A percentile compares a stretch with the other conserved stretches of the same genome.
These are phyloP conservation scores for Coemansia furcata DNA, from an alignment of 192 early-diverging fungal species.

Conservation along the genomic window DNA sequence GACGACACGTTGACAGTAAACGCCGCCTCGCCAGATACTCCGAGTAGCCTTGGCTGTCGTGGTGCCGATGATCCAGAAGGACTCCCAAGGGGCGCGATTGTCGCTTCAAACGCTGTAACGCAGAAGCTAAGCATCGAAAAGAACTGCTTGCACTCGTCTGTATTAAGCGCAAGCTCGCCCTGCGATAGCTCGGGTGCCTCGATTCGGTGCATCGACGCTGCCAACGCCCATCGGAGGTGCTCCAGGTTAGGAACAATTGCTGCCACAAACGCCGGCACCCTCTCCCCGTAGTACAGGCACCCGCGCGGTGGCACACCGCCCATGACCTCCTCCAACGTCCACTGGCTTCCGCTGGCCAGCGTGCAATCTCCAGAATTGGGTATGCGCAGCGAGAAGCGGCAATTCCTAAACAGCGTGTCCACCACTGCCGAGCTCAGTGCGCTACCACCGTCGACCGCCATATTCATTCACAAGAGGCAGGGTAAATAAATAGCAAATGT, in stretches of 20 bases:
- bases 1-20: constrained; percentile 13
- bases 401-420: constrained; percentile 36
- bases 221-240: constrained; percentile 32
- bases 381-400: constrained; percentile 36
- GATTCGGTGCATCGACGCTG: constrained; percentile 26
- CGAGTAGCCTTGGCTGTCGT: constrained; percentile 4
- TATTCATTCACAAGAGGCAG: not conserved
- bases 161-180: constrained; percentile 26
- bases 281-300: constrained; percentile 38
- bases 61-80: not conserved
- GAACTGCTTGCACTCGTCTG: constrained; percentile 20
- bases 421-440: constrained; percentile 2
- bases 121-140: constrained; percentile 19
- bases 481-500: not conserved
- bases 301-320: constrained; percentile 7
- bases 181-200: constrained; percentile 9
- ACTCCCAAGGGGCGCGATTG: not conserved
- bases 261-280: constrained; percentile 23
- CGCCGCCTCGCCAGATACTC: constrained; percentile 5
- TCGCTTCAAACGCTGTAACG: constrained; percentile 26
- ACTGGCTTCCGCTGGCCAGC: not conserved
- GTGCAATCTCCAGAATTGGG: constrained; percentile 10
- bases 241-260: constrained; percentile 39
- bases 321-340: constrained; percentile 29
- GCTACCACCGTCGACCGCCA: not conserved